Evolutionary conservation across 208 protist genomes (phyloP).

Genomic region (Trichomonas tenax): DNA sequence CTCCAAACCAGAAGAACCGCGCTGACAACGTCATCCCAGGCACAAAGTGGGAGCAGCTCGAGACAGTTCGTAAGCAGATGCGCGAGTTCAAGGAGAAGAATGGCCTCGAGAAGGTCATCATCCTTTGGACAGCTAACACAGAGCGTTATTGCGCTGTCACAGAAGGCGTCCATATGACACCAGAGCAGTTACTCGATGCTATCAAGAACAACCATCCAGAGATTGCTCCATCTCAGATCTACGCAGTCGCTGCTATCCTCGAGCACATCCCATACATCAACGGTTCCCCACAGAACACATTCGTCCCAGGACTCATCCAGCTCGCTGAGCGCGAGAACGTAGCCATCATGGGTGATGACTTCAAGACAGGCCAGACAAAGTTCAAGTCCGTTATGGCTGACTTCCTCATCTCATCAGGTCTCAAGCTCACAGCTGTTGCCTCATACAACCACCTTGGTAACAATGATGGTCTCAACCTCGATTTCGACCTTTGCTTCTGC

Average conservation of each 20-base stretch:
- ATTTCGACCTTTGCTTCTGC: conserved; percentile 27
- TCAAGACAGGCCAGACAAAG: conserved; percentile 99
- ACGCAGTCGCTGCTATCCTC: conserved; percentile 81
- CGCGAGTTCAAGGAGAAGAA: conserved; percentile 59
- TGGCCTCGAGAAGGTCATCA: conserved; percentile 77
- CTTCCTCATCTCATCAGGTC: conserved; percentile 82
- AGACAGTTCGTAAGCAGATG: conserved; percentile 78
- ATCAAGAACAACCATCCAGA: conserved; percentile 56
- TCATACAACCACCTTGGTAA: conserved; percentile 95
- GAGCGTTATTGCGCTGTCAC: conserved; percentile 77
- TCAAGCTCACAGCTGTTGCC: conserved; percentile 67
- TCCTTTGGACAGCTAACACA: conserved; percentile 95
- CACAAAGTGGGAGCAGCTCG: conserved; percentile 70
- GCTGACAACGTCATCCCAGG: conserved; percentile 80
- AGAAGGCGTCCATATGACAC: conserved; percentile 77
- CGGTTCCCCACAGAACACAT: conserved; percentile 94
- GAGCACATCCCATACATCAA: conserved; percentile 91
- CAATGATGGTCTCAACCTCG: conserved; percentile 95
- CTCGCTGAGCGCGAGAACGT: conserved; percentile 43
- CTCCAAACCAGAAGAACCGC: conserved; percentile 81
- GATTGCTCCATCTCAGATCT: conserved; percentile 80
- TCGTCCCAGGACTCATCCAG: conserved; percentile 63
- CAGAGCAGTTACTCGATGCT: conserved; percentile 69
- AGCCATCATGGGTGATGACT: conserved; percentile 89
- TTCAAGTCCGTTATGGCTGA: conserved; percentile 93